Conservation (phyloP, 805 yeast species). For the Spathaspora arborariae region DNA sequence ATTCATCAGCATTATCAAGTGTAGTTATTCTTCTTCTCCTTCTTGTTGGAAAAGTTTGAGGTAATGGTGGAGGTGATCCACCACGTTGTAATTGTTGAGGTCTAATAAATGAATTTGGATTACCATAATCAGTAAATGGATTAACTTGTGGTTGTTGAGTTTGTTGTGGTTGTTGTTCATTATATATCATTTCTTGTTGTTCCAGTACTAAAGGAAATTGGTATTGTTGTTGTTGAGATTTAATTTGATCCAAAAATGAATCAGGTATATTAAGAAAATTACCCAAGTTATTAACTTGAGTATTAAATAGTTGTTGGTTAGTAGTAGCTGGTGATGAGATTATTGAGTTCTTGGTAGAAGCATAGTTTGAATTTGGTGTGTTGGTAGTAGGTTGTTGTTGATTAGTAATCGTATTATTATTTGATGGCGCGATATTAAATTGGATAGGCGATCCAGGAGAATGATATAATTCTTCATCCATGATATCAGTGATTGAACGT, state of each 20-base stretch:
- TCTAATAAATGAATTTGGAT: slow-evolving; percentile 29
- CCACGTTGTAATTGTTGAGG: slow-evolving; percentile 10
- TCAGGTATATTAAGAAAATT: slow-evolving; percentile 31
- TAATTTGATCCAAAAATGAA: slow-evolving; percentile 16
- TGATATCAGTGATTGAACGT: slow-evolving; percentile 52
- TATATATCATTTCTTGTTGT: neutral
- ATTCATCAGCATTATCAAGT: slow-evolving; percentile 20
- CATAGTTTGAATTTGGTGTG: slow-evolving; percentile 4
- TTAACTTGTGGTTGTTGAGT: slow-evolving; percentile 16
- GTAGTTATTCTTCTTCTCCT: slow-evolving; percentile 34
- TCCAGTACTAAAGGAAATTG: neutral
- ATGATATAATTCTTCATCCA: slow-evolving; percentile 58
- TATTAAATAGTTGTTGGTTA: slow-evolving; percentile 7
- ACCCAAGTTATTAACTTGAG: slow-evolving; percentile 18
- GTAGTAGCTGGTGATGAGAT: slow-evolving; percentile 12
- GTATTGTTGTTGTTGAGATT: slow-evolving; percentile 9
- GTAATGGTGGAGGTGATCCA: slow-evolving; percentile 7
- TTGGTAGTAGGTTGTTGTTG: neutral
- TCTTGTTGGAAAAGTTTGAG: slow-evolving; percentile 11
- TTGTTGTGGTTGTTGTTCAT: slow-evolving; percentile 2
- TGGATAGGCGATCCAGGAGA: slow-evolving; percentile 23
- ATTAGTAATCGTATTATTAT: slow-evolving; percentile 1
- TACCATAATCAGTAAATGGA: slow-evolving; percentile 40
- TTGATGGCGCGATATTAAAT: neutral
- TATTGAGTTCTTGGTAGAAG: slow-evolving; percentile 5